phyloP scores from a whole-genome alignment of 208 protist species.

The Crithidia thermophila region DNA sequence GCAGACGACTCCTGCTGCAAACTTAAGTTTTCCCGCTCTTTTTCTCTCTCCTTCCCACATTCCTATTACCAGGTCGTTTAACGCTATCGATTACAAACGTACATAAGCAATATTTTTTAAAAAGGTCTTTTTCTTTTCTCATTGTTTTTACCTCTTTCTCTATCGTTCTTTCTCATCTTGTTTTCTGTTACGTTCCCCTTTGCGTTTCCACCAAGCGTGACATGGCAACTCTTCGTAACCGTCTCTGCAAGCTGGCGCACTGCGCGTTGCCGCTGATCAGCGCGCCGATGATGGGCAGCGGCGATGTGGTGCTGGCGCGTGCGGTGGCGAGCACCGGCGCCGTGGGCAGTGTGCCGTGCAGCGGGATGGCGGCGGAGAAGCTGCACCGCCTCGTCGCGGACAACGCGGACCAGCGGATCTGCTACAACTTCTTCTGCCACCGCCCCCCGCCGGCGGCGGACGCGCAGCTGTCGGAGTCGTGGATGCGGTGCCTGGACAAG shows the following conservation, averaged over 20 bases:
- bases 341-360: slow-evolving; percentile 30
- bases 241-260: slow-evolving; percentile 21
- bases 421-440: slow-evolving; percentile 42
- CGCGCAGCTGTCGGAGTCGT: slow-evolving; percentile 8
- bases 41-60: too few relatives aligned
- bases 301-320: slow-evolving; percentile 13
- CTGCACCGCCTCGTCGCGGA: slow-evolving; percentile 11
- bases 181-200: not conserved
- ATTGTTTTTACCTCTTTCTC: too few relatives aligned
- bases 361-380: slow-evolving; percentile 18
- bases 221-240: not conserved
- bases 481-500: slow-evolving; percentile 1
- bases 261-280: slow-evolving; percentile 26
- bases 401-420: not conserved
- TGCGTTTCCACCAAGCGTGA: not conserved
- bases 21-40: too few relatives aligned
- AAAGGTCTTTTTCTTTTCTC: too few relatives aligned
- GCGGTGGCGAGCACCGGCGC: slow-evolving; percentile 22
- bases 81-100: too few relatives aligned
- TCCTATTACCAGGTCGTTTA: too few relatives aligned
- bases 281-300: slow-evolving; percentile 31
- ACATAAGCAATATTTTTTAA: too few relatives aligned
- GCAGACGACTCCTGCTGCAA: too few relatives aligned
- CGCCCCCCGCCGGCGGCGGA: not conserved
- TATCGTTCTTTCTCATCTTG: slow-evolving; percentile 13